These are phyloP conservation scores for Trichosporon asahii DNA, from an alignment of 1,284 basidiomycete genomes.

Conservation along the genomic window DNA sequence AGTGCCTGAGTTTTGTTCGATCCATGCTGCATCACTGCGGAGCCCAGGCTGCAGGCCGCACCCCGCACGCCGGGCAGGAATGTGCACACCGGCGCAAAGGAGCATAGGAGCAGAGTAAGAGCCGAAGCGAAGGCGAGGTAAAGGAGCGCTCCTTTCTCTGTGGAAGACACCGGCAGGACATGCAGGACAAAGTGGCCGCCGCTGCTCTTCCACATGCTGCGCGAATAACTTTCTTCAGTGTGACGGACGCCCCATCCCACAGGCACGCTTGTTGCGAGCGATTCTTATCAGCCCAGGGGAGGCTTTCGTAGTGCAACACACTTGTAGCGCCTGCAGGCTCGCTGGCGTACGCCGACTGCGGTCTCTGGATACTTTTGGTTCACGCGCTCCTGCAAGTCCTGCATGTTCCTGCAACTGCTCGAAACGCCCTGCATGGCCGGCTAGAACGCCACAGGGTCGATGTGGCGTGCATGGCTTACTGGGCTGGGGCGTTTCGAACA, in stretches of 20 bases:
- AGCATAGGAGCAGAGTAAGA: not conserved
- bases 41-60: not conserved
- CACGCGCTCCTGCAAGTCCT: not conserved
- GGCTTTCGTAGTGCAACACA: not conserved
- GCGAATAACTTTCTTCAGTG: not conserved
- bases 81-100: not conserved
- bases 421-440: not conserved
- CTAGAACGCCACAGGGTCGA: not conserved
- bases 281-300: not conserved
- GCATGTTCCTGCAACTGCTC: not conserved
- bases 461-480: not conserved
- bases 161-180: not conserved
- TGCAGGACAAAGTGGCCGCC: not conserved
- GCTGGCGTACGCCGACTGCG: not conserved
- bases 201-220: not conserved
- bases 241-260: not conserved
- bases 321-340: not conserved
- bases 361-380: conserved; percentile 4
- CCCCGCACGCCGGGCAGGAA: not conserved
- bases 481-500: conserved; percentile 4
- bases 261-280: conserved; percentile 3
- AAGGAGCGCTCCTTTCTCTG: not conserved
- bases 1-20: not conserved
- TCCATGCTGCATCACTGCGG: not conserved
- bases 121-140: not conserved